Percentiles rank a stretch among this genome's conserved stretches.
These are phyloP conservation scores for Bassia scoparia DNA, from an alignment of 148 eudicot species.

Conservation along the genomic window DNA sequence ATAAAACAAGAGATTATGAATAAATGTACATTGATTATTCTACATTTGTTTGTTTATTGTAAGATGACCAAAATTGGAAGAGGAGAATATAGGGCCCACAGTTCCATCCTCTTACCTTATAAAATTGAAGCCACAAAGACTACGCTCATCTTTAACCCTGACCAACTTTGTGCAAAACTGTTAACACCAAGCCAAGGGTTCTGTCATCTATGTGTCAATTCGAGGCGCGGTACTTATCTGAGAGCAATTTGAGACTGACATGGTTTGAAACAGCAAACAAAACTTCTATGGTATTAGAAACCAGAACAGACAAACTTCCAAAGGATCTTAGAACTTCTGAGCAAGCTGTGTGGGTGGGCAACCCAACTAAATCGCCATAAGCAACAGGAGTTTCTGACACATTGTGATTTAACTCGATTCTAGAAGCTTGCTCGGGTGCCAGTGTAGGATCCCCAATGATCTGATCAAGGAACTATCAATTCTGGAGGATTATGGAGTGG, in stretches of 20 bases:
- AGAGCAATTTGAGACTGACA: slow-evolving; percentile 46
- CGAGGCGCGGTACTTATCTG: slow-evolving; percentile 41
- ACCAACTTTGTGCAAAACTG: slow-evolving; percentile 32
- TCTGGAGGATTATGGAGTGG: too few relatives aligned
- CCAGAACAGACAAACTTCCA: slow-evolving; percentile 38
- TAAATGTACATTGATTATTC: too few relatives aligned
- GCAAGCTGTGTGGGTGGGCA: slow-evolving; percentile 45
- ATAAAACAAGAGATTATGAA: too few relatives aligned
- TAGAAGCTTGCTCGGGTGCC: too few relatives aligned
- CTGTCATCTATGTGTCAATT: slow-evolving; percentile 58
- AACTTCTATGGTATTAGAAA: slow-evolving; percentile 46
- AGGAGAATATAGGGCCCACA: slow-evolving; percentile 56
- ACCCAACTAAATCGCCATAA: slow-evolving; percentile 47
- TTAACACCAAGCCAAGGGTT: slow-evolving; percentile 39
- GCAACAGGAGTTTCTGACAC: too few relatives aligned
- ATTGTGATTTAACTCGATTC: too few relatives aligned
- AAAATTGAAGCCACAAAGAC: slow-evolving; percentile 37
- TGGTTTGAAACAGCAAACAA: slow-evolving; percentile 31
- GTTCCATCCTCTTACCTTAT: slow-evolving; percentile 48
- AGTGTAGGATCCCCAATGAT: too few relatives aligned
- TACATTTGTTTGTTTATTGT: neutral
- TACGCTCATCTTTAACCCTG: slow-evolving; percentile 41
- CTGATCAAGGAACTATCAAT: too few relatives aligned
- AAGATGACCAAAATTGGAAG: slow-evolving; percentile 50
- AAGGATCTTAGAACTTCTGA: slow-evolving; percentile 20